Conservation (phyloP, 192 early-diverging fungal species). For the Backusella mclennaniae region DNA sequence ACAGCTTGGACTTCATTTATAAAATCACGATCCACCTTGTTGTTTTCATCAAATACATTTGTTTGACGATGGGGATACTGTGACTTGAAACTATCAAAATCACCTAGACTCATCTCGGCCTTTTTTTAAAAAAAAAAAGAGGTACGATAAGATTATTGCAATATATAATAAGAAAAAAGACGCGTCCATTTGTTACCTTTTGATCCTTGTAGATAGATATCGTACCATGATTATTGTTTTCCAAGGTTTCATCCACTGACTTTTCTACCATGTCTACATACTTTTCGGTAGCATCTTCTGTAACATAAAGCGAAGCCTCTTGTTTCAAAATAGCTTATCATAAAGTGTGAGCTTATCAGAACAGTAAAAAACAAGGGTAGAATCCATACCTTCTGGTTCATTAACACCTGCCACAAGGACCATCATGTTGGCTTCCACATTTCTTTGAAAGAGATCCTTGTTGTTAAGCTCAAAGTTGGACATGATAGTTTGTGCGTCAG, state of each 20-base stretch:
- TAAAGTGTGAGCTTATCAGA: neutral
- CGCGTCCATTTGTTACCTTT: slow-evolving; percentile 5
- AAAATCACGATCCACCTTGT: slow-evolving; percentile 12
- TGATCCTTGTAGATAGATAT: neutral
- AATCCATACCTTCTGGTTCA: slow-evolving; percentile 14
- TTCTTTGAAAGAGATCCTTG: slow-evolving; percentile 11
- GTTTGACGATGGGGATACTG: slow-evolving; percentile 5
- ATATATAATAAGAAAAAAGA: neutral
- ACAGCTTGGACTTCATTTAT: neutral
- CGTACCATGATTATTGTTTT: neutral
- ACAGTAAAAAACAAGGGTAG: neutral
- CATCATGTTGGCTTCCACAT: slow-evolving; percentile 18
- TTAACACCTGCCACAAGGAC: slow-evolving; percentile 21
- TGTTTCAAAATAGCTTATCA: neutral
- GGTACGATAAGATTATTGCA: neutral
- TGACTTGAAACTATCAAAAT: slow-evolving; percentile 6
- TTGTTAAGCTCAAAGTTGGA: neutral
- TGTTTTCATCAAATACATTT: slow-evolving; percentile 17
- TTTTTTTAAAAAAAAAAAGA: neutral
- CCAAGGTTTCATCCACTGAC: neutral
- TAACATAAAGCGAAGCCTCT: neutral
- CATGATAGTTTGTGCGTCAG: slow-evolving; percentile 2
- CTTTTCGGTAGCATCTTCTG: neutral
- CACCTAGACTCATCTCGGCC: neutral
- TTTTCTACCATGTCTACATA: neutral